phyloP scores from a whole-genome alignment of 164 flowering plant species.

The Litsea cubeba region DNA sequence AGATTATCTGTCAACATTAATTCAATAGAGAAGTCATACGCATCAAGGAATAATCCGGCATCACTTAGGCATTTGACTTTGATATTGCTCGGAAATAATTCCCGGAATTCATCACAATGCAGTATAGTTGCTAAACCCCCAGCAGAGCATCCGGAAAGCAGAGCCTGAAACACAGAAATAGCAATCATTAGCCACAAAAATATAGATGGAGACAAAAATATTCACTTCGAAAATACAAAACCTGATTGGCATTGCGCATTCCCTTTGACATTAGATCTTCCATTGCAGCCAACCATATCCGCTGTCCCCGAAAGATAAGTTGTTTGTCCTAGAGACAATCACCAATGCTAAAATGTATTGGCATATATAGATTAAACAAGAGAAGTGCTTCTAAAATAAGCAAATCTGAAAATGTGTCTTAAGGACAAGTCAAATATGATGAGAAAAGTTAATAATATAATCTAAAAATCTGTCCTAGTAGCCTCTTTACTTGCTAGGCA shows the following conservation, averaged over 20 bases:
- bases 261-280: constrained; percentile 81
- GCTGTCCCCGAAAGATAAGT: constrained; percentile 74
- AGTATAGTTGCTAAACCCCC: constrained; percentile 88
- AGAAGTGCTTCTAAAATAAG: too few species aligned
- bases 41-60: constrained; percentile 88
- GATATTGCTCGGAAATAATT: constrained; percentile 46
- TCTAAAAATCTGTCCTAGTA: too few species aligned
- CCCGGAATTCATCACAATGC: constrained; percentile 82
- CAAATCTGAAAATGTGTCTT: too few species aligned
- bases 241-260: constrained; percentile 80
- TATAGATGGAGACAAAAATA: not conserved
- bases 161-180: constrained; percentile 52
- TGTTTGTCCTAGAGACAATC: constrained; percentile 41
- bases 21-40: constrained; percentile 35
- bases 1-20: not conserved
- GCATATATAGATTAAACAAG: not conserved
- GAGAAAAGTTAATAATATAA: too few species aligned
- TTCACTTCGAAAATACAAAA: constrained; percentile 3
- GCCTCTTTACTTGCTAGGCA: too few species aligned
- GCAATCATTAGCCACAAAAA: not conserved
- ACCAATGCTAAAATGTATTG: not conserved
- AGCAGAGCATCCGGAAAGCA: constrained; percentile 98
- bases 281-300: constrained; percentile 77
- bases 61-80: constrained; percentile 92
- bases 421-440: too few species aligned